Percentiles rank a stretch among this genome's conserved stretches.
These are phyloP conservation scores for Naganishia liquefaciens DNA, from an alignment of 1,284 basidiomycete species.

Conservation along the genomic window DNA sequence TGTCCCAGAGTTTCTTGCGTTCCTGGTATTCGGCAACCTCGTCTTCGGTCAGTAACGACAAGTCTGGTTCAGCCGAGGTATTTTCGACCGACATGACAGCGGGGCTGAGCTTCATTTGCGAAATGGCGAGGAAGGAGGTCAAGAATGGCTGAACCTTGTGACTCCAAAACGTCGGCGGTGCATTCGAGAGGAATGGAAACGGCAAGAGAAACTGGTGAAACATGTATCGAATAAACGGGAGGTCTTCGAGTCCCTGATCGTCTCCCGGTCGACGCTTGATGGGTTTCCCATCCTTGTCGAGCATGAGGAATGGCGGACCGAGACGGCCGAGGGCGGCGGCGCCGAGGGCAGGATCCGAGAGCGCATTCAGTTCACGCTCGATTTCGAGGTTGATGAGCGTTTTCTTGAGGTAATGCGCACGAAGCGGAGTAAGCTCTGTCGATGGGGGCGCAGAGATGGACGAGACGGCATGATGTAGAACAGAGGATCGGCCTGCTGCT, in stretches of 20 bases:
- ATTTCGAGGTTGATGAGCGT: slow-evolving; percentile 86
- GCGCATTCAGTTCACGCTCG: slow-evolving; percentile 68
- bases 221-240: slow-evolving; percentile 83
- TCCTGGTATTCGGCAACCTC: slow-evolving; percentile 62
- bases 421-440: slow-evolving; percentile 68
- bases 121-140: slow-evolving; percentile 74
- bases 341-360: slow-evolving; percentile 62
- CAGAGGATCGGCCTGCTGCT: slow-evolving; percentile 13
- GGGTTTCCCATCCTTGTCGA: slow-evolving; percentile 24
- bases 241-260: slow-evolving; percentile 55
- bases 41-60: slow-evolving; percentile 49
- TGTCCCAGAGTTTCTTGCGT: slow-evolving; percentile 65
- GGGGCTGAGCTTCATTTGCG: slow-evolving; percentile 55
- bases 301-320: slow-evolving; percentile 62
- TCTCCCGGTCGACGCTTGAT: slow-evolving; percentile 14
- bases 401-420: slow-evolving; percentile 95
- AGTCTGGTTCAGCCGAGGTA: slow-evolving; percentile 39
- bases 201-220: slow-evolving; percentile 88
- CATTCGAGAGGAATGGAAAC: slow-evolving; percentile 85
- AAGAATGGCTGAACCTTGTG: slow-evolving; percentile 91
- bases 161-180: slow-evolving; percentile 84
- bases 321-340: slow-evolving; percentile 79
- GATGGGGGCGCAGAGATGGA: slow-evolving; percentile 34
- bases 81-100: slow-evolving; percentile 56
- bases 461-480: slow-evolving; percentile 22